Conservation (phyloP, 225 moss, liverwort and hornwort species). For the Lunularia cruciata region DNA sequence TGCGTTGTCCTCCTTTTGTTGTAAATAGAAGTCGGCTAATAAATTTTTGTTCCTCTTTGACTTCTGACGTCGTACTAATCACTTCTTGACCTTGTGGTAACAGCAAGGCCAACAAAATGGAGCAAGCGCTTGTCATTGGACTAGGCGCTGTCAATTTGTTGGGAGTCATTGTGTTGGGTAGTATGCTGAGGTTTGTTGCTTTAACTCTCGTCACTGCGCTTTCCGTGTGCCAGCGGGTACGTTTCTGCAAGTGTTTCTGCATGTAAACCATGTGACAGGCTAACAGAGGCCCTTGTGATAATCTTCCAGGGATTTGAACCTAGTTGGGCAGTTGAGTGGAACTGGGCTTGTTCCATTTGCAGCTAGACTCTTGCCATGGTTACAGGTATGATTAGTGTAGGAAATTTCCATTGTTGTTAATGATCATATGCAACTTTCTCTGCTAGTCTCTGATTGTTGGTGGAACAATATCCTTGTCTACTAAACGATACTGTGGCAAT, state of each 20-base stretch:
- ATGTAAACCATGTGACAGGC: neutral
- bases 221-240: neutral
- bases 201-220: neutral
- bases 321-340: slow-evolving; percentile 78
- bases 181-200: slow-evolving; percentile 65
- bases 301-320: slow-evolving; percentile 68
- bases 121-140: slow-evolving; percentile 78
- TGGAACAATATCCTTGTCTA: too few relatives aligned
- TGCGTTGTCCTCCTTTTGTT: too few relatives aligned
- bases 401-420: too few relatives aligned
- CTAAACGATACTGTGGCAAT: too few relatives aligned
- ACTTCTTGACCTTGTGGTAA: neutral
- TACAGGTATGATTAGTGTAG: slow-evolving; percentile 77
- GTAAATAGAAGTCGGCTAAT: too few relatives aligned
- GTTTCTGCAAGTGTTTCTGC: neutral
- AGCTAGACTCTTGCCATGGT: slow-evolving; percentile 68
- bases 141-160: slow-evolving; percentile 83
- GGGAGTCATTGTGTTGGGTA: slow-evolving; percentile 80
- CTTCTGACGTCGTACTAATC: too few relatives aligned
- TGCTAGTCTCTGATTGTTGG: too few relatives aligned
- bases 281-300: slow-evolving; percentile 1
- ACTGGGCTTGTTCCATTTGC: slow-evolving; percentile 93
- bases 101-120: slow-evolving; percentile 75
- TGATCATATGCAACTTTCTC: too few relatives aligned
- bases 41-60: too few relatives aligned